Base-by-base conservation (phyloP, 2,329 filamentous ascomycete species). In the Xylaria sp. region DNA sequence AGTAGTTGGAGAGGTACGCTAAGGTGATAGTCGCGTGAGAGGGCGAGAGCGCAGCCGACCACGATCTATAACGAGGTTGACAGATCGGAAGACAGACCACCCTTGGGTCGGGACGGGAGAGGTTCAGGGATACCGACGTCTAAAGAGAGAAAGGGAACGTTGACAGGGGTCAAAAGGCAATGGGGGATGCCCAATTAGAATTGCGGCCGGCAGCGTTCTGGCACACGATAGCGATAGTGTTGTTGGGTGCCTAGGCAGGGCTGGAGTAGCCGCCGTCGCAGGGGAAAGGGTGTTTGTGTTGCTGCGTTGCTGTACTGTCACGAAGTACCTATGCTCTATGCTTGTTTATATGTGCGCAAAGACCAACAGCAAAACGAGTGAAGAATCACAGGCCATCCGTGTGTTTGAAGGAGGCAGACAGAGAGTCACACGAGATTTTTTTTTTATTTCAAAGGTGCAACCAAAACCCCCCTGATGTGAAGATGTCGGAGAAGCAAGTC, bases 191-290 rank as follows among this genome's bases (percentile, higher is more conserved):
- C 55, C 52, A 52, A 52, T 60, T 55, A 44, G 44, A 54, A 51
- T 59, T 48, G 46, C 56, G 50, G 52, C 43, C 50, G 42, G 50
- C 50, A 44, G 49, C 37, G 38, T 52, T 48, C 34, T 50, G 48
- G 52, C 52, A 59, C 55, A 50, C 58, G 55, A 61, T 39, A 48
- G 34, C 58, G 29, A 34, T 34, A 34, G 20, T 26, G 20, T 26
- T 7, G 22, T 22, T 44, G 17, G n/a, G 21, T 26, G 26, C 29
- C 29, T 13, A 34, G 24, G 13, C 5, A 38, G 41, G 29, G 7
- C 21, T 2, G 48, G 16, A 26, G 34, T 29, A 34, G 48, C 29
- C 38, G 40, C 29, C 8, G 45, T 39, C 17, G 16, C 24, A 39
- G 42, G 21, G 24, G 9, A 20, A 16, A 37, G 20, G 17, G 13